A percentile compares a stretch with the other conserved stretches of the same genome.
phyloP scores from a whole-genome alignment of 2,329 filamentous ascomycete species.

The Graphiopsis chlorocephala region DNA sequence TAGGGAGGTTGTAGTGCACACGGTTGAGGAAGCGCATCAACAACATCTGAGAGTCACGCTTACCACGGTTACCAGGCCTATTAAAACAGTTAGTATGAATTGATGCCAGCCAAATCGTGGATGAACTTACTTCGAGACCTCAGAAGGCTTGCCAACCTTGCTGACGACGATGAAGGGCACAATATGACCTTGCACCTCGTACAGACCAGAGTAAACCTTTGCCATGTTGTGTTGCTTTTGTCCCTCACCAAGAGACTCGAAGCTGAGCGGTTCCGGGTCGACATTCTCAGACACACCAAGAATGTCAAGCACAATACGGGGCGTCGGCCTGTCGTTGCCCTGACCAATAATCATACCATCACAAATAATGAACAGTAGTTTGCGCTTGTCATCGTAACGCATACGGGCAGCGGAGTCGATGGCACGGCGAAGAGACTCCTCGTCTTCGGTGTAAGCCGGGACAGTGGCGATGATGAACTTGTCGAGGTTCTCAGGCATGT shows the following conservation, averaged over 20 bases:
- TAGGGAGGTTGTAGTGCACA: conserved; percentile 93
- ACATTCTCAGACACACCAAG: conserved; percentile 89
- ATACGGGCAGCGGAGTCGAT: conserved; percentile 95
- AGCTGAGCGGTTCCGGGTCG: conserved; percentile 92
- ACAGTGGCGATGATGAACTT: conserved; percentile 99
- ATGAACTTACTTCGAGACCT: conserved; percentile 52
- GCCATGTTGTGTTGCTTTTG: conserved; percentile 99
- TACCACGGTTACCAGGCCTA: conserved; percentile 89
- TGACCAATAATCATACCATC: conserved; percentile 99
- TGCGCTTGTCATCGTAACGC: conserved; percentile 97
- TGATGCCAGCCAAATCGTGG: conserved; percentile 29
- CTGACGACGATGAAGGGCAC: conserved; percentile 96
- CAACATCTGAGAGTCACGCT: conserved; percentile 98
- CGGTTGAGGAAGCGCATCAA: conserved; percentile 99
- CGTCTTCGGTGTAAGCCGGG: conserved; percentile 96
- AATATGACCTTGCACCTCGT: conserved; percentile 96
- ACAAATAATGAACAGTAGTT: conserved; percentile 86
- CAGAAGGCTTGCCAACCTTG: conserved; percentile 86
- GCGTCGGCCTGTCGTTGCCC: conserved; percentile 93
- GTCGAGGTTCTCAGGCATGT: conserved; percentile 89
- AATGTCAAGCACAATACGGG: conserved; percentile 94
- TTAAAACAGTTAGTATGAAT: conserved; percentile 10
- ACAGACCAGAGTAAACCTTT: conserved; percentile 95
- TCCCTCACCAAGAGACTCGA: conserved; percentile 93
- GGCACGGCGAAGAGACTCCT: conserved; percentile 92